Base-by-base conservation (phyloP, 2,329 filamentous ascomycete genomes). In the Cucurbitaria berberidis region DNA sequence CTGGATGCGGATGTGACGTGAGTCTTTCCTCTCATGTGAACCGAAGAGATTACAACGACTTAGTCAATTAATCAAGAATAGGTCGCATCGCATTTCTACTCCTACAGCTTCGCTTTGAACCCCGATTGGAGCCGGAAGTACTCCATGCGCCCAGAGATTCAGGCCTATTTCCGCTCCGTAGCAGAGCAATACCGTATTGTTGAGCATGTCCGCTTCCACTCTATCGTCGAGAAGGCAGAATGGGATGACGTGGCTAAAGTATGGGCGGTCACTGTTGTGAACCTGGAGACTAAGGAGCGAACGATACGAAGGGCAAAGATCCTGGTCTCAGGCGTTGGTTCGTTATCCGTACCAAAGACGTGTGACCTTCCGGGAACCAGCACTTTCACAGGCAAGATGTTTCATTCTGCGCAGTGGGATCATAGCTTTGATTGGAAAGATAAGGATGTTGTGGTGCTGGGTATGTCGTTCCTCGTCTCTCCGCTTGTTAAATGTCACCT, bases 41-140 rank as follows among this genome's bases (percentile, higher is more conserved):
- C 24, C 24, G 11, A 6, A 22, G n/a, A 39, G n/a, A 6, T 5
- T 22, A 21, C 16, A 18, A 29, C 3, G 24, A 29, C 16, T 10
- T 18, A 15, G 8, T 9, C 5, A 32, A 35, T 32, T 58, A 15
- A 53, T n/a, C 18, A 15, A 1, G 7, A 18, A 10, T 45, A 68
- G 64, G 66, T 72, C n/a, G 66, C 69, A 0, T 63, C 61, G 1
- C 84, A 86, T 72, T 86, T 83, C 69, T 88, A 87, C 65, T 84
- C 84, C 56, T 86, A 85, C 64, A 82, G 82, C 6, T 87, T 84
- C 77, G 78, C 81, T 39, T 80, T 81, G 4, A 87, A 87, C 63
- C 81, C 80, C 6, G 77, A 80, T 34, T 88, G 86, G 85, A 78
- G 79, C 16, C 80, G 81, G 49, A 84, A 86, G 64, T 86, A 83